Evolutionary conservation across 805 yeast species (phyloP).

Genomic region (Yamadazyma takamatsuzukensis): DNA sequence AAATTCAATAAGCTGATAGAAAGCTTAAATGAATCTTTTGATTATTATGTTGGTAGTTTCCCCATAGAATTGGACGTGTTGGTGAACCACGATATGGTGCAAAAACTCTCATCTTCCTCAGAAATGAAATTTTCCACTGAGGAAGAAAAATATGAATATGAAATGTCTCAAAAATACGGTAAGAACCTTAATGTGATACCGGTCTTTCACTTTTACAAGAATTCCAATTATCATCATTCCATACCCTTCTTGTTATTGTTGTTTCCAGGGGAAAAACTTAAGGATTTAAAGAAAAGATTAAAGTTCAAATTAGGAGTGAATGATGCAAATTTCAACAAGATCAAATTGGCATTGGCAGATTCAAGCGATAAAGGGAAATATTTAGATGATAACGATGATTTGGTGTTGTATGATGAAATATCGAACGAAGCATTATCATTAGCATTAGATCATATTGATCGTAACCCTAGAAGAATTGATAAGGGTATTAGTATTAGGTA

Average conservation of each 20-base stretch:
- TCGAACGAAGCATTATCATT: conserved; percentile 35
- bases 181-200: conserved; percentile 47
- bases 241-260: conserved; percentile 78
- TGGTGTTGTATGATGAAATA: conserved; percentile 54
- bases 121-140: conserved; percentile 23
- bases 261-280: conserved; percentile 61
- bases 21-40: conserved; percentile 30
- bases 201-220: conserved; percentile 76
- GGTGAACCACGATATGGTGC: conserved; percentile 31
- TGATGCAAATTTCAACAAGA: conserved; percentile 73
- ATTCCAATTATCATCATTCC: conserved; percentile 67
- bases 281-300: conserved; percentile 62
- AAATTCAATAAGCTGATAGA: conserved; percentile 34
- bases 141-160: conserved; percentile 20
- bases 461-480: conserved; percentile 48
- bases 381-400: conserved; percentile 49
- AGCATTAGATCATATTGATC: conserved; percentile 86
- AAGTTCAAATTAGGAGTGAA: conserved; percentile 71
- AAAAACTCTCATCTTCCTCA: conserved; percentile 18
- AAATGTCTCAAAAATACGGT: conserved; percentile 19
- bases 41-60: conserved; percentile 38
- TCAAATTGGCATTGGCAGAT: conserved; percentile 59
- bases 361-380: conserved; percentile 38
- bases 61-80: conserved; percentile 42
- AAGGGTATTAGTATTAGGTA: conserved; percentile 42